A percentile compares a stretch with the other conserved stretches of the same genome.
These are phyloP conservation scores for Coemansia sp. DNA, from an alignment of 192 early-diverging fungal genomes.

Conservation along the genomic window DNA sequence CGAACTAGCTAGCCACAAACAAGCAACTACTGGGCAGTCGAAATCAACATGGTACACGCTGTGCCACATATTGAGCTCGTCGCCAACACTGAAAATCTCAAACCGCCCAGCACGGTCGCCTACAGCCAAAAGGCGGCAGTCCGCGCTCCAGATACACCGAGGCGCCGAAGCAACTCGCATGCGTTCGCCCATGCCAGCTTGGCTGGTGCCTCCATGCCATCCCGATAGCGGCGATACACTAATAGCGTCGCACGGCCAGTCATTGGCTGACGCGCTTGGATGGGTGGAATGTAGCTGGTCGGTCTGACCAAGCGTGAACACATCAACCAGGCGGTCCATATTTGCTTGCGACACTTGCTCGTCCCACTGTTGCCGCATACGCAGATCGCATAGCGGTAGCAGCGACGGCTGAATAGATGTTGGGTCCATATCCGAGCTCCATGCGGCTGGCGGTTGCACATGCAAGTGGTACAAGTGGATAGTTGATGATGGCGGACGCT, in stretches of 20 bases:
- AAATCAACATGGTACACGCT: conserved; percentile 46
- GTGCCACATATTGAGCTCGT: conserved; percentile 46
- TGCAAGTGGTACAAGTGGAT: conserved; percentile 49
- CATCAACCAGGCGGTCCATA: conserved; percentile 35
- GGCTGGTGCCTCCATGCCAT: conserved; percentile 45
- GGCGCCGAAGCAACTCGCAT: conserved; percentile 49
- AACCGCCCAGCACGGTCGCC: conserved; percentile 47
- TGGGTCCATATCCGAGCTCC: conserved; percentile 23
- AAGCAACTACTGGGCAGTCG: conserved; percentile 45
- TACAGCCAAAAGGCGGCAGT: conserved; percentile 41
- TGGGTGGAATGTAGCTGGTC: background rate
- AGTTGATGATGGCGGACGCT: conserved; percentile 37
- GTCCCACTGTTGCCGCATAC: conserved; percentile 50
- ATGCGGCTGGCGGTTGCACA: conserved; percentile 35
- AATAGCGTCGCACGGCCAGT: conserved; percentile 23
- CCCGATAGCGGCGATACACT: conserved; percentile 47
- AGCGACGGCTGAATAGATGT: conserved; percentile 43
- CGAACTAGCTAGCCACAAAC: conserved; percentile 40
- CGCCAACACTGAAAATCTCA: conserved; percentile 38
- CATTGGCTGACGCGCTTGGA: background rate
- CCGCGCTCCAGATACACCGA: conserved; percentile 46
- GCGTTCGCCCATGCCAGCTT: conserved; percentile 31
- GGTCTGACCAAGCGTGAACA: conserved; percentile 7
- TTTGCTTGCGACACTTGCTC: conserved; percentile 34
- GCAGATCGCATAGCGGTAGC: conserved; percentile 45